phyloP scores from a whole-genome alignment of 2,329 filamentous ascomycete species.

The Aureobasidium mangrovei region DNA sequence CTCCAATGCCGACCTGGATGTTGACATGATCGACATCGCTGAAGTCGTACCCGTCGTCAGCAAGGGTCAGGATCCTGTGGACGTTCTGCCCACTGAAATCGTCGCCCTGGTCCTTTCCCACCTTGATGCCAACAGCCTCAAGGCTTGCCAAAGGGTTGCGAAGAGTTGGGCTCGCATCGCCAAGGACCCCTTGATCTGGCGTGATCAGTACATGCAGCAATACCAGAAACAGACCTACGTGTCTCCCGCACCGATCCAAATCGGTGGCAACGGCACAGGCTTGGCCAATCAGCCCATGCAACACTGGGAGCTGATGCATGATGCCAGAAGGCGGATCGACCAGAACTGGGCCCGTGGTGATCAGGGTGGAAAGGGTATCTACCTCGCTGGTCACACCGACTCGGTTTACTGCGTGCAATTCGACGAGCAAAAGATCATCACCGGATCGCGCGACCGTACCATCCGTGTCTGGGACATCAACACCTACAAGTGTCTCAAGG shows the following conservation, averaged over 20 bases:
- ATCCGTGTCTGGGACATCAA: conserved; percentile 95
- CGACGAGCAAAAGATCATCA: conserved; percentile 96
- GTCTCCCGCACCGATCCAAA: conserved; percentile 36
- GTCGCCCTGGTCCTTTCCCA: conserved; percentile 50
- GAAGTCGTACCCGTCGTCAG: background rate
- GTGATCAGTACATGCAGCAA: conserved; percentile 49
- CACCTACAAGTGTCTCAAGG: conserved; percentile 72
- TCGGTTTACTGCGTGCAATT: conserved; percentile 98
- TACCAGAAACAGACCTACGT: conserved; percentile 41
- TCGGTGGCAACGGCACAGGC: conserved; percentile 47
- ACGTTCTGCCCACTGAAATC: conserved; percentile 50
- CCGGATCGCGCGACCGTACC: conserved; percentile 88
- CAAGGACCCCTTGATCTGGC: conserved; percentile 52
- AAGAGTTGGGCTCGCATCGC: conserved; percentile 48
- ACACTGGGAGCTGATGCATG: conserved; percentile 81
- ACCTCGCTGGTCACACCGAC: conserved; percentile 86
- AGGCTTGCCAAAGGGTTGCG: conserved; percentile 48
- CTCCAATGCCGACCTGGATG: conserved; percentile 25
- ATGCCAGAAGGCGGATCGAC: conserved; percentile 66
- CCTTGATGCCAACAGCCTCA: conserved; percentile 49
- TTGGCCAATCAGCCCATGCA: conserved; percentile 45
- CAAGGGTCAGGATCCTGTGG: conserved; percentile 39
- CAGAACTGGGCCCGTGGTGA: conserved; percentile 64
- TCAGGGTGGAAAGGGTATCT: conserved; percentile 64
- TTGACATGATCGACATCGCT: conserved; percentile 20